Conservation (phyloP, 2,329 filamentous ascomycete species). For the Paraphoma chrysanthemicola region DNA sequence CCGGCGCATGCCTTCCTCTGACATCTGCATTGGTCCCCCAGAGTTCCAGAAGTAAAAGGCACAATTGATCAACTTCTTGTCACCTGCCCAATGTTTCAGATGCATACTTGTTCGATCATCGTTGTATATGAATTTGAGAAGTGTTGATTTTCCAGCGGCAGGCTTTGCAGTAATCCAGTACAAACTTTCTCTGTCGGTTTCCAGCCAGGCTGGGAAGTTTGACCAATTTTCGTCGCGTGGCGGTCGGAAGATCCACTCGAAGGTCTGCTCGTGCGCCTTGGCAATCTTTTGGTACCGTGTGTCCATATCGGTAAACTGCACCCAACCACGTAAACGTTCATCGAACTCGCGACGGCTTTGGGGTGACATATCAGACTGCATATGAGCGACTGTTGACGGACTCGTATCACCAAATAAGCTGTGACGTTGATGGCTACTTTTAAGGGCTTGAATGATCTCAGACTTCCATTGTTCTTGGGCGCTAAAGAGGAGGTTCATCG, state of each 20-base stretch:
- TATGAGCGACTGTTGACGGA: no score
- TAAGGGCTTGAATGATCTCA: not conserved
- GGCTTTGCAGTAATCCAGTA: conserved; percentile 54
- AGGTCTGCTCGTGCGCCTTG: conserved; percentile 8
- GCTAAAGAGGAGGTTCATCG: not conserved
- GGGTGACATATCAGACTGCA: not conserved
- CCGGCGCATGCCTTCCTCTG: not conserved
- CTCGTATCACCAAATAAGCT: no score
- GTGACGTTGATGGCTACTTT: no score
- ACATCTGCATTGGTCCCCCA: conserved; percentile 7
- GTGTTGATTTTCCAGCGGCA: conserved; percentile 56
- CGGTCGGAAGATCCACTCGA: conserved; percentile 9
- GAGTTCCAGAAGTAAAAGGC: conserved; percentile 11
- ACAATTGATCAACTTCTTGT: not conserved
- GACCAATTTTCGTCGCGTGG: conserved; percentile 2
- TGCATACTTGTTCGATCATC: not conserved
- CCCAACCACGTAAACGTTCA: not conserved
- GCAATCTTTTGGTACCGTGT: conserved; percentile 5
- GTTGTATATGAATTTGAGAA: conserved; percentile 45
- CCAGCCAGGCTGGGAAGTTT: conserved; percentile 14
- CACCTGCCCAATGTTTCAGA: not conserved
- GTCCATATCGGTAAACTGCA: conserved; percentile 5
- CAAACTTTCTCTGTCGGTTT: conserved; percentile 3
- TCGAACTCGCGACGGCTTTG: not conserved
- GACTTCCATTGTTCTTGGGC: not conserved